Conservation (phyloP, 2,329 filamentous ascomycete genomes). For the Botryosphaeria dothidea region DNA sequence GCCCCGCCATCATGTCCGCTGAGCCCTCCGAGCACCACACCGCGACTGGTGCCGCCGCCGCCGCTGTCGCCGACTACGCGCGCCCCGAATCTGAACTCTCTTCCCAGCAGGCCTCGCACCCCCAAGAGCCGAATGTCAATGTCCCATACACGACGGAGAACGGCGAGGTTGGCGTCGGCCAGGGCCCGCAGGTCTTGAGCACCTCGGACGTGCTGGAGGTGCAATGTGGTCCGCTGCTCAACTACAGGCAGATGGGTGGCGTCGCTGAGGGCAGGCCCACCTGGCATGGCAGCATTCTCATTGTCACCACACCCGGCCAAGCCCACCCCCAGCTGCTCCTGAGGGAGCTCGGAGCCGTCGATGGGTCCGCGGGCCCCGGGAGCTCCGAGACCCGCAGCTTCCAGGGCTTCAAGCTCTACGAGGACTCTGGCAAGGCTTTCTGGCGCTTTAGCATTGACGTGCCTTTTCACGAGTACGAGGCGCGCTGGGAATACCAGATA, state of each 20-base stretch:
- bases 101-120: background rate
- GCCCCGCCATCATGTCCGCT: background rate
- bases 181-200: constrained; percentile 45
- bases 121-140: background rate
- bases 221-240: constrained; percentile 72
- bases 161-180: constrained; percentile 37
- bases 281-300: constrained; percentile 84
- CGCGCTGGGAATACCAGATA: constrained; percentile 77
- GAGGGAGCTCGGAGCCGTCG: constrained; percentile 48
- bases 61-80: background rate
- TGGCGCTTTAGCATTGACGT: constrained; percentile 60
- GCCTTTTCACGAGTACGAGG: constrained; percentile 71
- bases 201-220: constrained; percentile 54
- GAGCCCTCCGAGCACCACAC: constrained; percentile 2
- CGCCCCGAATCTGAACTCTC: background rate
- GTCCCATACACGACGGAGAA: background rate
- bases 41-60: background rate
- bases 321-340: constrained; percentile 63
- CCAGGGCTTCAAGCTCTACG: constrained; percentile 59
- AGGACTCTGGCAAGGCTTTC: constrained; percentile 60
- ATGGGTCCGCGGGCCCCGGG: constrained; percentile 30
- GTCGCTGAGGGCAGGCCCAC: constrained; percentile 44
- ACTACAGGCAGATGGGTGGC: constrained; percentile 73
- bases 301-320: constrained; percentile 76
- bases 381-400: constrained; percentile 29